These are phyloP conservation scores for Escallonia herrerae DNA, from an alignment of 129 eudicot species.

Conservation along the genomic window DNA sequence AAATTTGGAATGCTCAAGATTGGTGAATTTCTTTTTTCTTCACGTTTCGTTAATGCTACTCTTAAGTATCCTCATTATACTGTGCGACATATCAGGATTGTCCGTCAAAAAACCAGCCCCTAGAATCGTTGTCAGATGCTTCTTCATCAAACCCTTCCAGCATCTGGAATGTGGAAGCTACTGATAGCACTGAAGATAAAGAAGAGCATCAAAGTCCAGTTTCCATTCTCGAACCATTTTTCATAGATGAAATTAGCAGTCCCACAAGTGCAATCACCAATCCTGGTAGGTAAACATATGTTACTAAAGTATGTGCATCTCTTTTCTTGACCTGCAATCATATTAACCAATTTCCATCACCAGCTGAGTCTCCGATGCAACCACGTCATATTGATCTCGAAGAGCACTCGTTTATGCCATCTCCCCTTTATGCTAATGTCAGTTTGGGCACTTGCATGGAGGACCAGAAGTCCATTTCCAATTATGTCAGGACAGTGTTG, in stretches of 20 bases:
- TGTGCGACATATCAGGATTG: too few species aligned
- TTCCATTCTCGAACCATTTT: constrained; percentile 52
- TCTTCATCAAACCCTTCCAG: constrained; percentile 26
- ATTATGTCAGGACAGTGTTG: constrained; percentile 24
- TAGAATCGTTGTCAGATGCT: constrained; percentile 11
- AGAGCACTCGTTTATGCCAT: constrained; percentile 19
- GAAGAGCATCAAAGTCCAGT: constrained; percentile 55
- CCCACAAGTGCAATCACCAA: constrained; percentile 34
- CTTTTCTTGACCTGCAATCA: neutral
- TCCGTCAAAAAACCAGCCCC: too few species aligned
- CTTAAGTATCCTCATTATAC: neutral
- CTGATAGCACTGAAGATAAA: constrained; percentile 28
- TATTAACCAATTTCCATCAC: constrained; percentile 9
- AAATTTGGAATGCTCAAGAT: neutral
- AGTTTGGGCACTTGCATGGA: constrained; percentile 9
- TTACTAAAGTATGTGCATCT: neutral
- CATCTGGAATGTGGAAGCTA: constrained; percentile 17
- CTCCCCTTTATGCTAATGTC: constrained; percentile 22
- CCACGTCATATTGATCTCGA: constrained; percentile 51
- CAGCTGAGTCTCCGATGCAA: constrained; percentile 29
- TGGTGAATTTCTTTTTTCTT: neutral
- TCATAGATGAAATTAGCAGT: constrained; percentile 36
- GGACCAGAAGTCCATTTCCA: constrained; percentile 25
- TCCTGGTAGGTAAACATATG: constrained; percentile 24
- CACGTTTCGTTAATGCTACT: neutral